Base-by-base conservation (phyloP, 352 stramenopile genomes). In the Phytophthora sp. region DNA sequence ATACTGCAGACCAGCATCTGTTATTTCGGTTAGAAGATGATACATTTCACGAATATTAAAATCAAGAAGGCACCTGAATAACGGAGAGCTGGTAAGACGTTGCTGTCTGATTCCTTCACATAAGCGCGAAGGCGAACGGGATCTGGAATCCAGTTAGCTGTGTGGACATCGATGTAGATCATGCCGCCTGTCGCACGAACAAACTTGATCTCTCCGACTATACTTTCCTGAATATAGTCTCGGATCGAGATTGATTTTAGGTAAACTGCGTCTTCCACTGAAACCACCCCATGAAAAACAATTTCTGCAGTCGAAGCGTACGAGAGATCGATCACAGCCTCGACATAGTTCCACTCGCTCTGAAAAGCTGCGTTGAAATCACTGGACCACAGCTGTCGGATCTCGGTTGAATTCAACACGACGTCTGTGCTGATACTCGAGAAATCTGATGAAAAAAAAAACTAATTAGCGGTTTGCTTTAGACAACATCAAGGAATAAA, bases 181-280 rank as follows among this genome's bases (percentile, higher is more conserved):
- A 78, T 77, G 7, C 81, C 81, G 20, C 79, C 81, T n/a, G 79
- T 87, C 3, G 74, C 57, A 1, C 57, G 45, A 31, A 77, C 2
- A 26, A 75, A 50, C 4, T 71, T 42, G 7, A 84, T 39, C 18
- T 42, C 41, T 27, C 70, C 75, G 7, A 74, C 39, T 2, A 49
- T 35, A 1, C 30, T 58, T 36, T 62, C 52, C n/a, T 58, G 18
- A 0, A n/a, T 35, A 0, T 51, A 42, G 31, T 73, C 63, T 57
- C 38, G 45, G 36, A 84, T 42, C 0, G 46, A 21, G 8, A 88
- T 76, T 42, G 31, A 26, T 55, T 82, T 84, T 2, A 90, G 35
- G 3, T 71, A 77, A n/a, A 90, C 21, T 8, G 61, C 41, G 38
- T 86, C 73, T 13, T 67, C 64, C 4, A 42, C n/a, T 0, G 63